A percentile compares a stretch with the other conserved stretches of the same genome.
These are phyloP conservation scores for Tetrahymena borealis DNA, from an alignment of 73 alveolate genomes.

Conservation along the genomic window DNA sequence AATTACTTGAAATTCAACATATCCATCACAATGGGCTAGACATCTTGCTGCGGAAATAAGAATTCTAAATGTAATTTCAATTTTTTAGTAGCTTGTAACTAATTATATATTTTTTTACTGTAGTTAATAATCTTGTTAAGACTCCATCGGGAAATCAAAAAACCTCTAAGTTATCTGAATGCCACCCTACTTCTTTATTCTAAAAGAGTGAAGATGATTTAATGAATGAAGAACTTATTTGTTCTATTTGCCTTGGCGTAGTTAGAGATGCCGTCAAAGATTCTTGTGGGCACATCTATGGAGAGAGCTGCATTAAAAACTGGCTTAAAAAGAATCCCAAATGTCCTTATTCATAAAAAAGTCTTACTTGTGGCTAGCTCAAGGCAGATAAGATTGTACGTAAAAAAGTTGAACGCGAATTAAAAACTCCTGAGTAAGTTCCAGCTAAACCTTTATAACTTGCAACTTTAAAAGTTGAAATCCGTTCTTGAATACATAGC, in stretches of 20 bases:
- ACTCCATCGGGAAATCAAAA: neutral
- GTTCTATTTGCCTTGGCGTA: neutral
- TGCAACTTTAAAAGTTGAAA: neutral
- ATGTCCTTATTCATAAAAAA: neutral
- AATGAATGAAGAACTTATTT: neutral
- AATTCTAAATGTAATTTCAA: neutral
- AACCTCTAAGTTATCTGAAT: neutral
- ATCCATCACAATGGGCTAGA: neutral
- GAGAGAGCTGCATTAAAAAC: neutral
- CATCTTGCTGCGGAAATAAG: neutral
- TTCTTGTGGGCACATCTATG: neutral
- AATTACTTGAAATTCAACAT: neutral
- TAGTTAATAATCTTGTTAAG: neutral
- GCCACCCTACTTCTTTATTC: neutral
- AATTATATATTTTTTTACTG: neutral
- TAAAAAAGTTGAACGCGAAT: neutral
- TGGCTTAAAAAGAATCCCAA: neutral
- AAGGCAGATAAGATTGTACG: neutral
- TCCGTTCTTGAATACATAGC: too few relatives aligned
- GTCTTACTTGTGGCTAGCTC: neutral
- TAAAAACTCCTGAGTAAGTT: neutral
- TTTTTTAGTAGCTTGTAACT: neutral
- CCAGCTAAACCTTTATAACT: neutral
- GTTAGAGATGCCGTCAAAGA: neutral
- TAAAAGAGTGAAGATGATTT: neutral